These are phyloP conservation scores for Mycena chlorophos DNA, from an alignment of 768 basidiomycete genomes.

Conservation along the genomic window DNA sequence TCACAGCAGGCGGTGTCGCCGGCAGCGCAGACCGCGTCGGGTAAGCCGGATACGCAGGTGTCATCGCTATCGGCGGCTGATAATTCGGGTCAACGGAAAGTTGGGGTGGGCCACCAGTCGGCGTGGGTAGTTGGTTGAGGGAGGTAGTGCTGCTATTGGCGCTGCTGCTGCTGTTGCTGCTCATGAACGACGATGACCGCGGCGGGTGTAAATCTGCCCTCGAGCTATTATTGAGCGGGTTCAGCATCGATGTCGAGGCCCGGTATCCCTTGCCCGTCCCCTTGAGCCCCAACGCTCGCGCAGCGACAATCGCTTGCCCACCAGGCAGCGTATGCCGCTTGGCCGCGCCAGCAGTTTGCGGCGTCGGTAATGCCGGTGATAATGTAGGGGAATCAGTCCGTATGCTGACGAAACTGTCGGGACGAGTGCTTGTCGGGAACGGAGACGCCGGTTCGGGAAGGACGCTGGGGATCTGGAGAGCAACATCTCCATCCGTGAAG, in stretches of 20 bases:
- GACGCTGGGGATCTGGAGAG: constrained; percentile 38
- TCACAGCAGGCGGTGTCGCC: constrained; percentile 56
- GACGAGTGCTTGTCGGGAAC: constrained; percentile 49
- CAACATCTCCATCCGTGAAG: constrained; percentile 34
- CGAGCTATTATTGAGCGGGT: constrained; percentile 22
- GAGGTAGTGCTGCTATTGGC: constrained; percentile 32
- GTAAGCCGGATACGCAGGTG: constrained; percentile 75
- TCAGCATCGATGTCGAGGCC: constrained; percentile 26
- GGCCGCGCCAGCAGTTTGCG: constrained; percentile 45
- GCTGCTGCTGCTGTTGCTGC: background rate
- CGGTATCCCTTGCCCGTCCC: constrained; percentile 22
- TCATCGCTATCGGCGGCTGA: constrained; percentile 43
- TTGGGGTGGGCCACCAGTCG: constrained; percentile 53
- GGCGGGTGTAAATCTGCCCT: constrained; percentile 25
- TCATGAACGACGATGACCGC: constrained; percentile 12
- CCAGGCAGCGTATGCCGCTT: constrained; percentile 57
- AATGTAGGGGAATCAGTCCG: constrained; percentile 19
- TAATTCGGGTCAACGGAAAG: constrained; percentile 22
- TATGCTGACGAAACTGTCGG: constrained; percentile 18
- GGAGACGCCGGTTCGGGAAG: constrained; percentile 81
- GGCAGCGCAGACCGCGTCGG: constrained; percentile 47
- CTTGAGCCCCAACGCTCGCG: constrained; percentile 27
- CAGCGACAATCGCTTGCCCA: constrained; percentile 30
- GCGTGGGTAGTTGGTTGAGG: constrained; percentile 39
- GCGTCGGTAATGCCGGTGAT: constrained; percentile 23